Conservation (phyloP, 2,329 filamentous ascomycete genomes). For the Graphilbum fragrans region DNA sequence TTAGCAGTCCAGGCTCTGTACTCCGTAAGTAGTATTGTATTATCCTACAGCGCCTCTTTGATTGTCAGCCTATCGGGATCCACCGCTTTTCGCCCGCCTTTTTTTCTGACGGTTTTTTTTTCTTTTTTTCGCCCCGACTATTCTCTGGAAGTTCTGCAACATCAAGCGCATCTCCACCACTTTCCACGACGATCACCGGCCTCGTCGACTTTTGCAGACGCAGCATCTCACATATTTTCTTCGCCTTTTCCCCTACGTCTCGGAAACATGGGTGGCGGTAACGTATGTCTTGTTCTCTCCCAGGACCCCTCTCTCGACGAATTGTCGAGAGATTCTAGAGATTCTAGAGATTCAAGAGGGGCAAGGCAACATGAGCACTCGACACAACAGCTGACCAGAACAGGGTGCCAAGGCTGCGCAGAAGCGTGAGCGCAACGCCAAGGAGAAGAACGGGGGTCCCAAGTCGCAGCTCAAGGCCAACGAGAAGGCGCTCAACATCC, state of each 20-base stretch:
- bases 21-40: no score
- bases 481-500: conserved; percentile 60
- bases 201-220: not conserved
- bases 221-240: not conserved
- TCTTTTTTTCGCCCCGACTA: not conserved
- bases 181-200: not conserved
- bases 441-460: conserved; percentile 37
- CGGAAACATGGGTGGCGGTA: conserved; percentile 20
- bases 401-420: conserved; percentile 32
- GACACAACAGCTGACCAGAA: not conserved
- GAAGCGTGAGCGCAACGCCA: conserved; percentile 61
- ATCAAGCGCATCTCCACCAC: not conserved
- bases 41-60: no score
- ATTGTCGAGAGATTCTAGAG: not conserved
- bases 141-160: not conserved
- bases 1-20: no score
- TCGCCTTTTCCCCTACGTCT: not conserved
- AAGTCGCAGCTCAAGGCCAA: conserved; percentile 64
- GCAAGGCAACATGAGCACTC: not conserved
- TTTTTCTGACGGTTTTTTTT: not conserved
- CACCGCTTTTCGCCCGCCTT: not conserved
- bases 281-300: conserved; percentile 14
- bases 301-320: not conserved
- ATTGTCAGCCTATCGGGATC: no score
- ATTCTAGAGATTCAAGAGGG: not conserved